Conservation (phyloP, 2,329 filamentous ascomycete genomes). For the Cordyceps javanica region DNA sequence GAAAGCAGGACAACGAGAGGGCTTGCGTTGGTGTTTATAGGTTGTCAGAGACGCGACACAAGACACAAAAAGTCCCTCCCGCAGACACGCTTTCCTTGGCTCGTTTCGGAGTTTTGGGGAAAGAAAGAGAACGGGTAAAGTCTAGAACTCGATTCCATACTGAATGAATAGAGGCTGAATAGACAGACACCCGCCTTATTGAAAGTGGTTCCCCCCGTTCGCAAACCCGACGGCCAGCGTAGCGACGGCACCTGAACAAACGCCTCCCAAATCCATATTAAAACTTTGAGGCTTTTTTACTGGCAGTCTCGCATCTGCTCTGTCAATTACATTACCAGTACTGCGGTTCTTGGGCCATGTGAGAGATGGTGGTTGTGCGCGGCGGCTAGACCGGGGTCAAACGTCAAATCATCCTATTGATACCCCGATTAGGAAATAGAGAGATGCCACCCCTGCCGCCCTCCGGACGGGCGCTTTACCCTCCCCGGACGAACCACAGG, state of each 20-base stretch:
- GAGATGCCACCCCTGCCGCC: background rate
- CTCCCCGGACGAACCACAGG: background rate
- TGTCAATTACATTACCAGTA: too few relatives aligned
- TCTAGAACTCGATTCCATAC: background rate
- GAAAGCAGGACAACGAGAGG: background rate
- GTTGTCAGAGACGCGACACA: background rate
- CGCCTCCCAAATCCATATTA: background rate
- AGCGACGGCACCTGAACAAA: background rate
- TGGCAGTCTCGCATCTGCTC: too few relatives aligned
- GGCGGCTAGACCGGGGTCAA: conserved; percentile 1
- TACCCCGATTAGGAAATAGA: conserved; percentile 12
- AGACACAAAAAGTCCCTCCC: too few relatives aligned
- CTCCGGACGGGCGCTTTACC: background rate
- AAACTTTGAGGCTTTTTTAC: too few relatives aligned
- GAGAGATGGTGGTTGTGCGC: background rate
- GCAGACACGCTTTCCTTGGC: too few relatives aligned
- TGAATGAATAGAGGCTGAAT: background rate
- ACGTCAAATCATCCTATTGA: conserved; percentile 10
- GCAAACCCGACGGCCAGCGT: background rate
- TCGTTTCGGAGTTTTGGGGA: too few relatives aligned
- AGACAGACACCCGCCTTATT: too few relatives aligned
- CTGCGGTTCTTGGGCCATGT: background rate
- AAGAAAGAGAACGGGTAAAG: background rate
- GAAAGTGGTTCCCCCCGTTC: too few relatives aligned
- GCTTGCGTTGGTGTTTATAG: background rate